Conservation (phyloP, 1,284 basidiomycete genomes). For the Pseudozyma tsukubaensis region DNA sequence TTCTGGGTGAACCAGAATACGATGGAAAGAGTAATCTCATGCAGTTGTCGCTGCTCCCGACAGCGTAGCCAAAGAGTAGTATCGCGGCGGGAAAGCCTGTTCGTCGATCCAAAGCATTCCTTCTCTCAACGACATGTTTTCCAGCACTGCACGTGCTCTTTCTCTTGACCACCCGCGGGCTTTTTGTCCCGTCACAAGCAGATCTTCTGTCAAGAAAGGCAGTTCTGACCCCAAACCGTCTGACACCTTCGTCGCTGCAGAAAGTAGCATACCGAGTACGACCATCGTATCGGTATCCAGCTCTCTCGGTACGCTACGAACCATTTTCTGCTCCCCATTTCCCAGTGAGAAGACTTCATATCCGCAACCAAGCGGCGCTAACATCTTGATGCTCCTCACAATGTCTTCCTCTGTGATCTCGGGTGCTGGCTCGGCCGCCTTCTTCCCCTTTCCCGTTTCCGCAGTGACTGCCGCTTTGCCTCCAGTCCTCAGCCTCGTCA, state of each 20-base stretch:
- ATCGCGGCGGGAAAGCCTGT: slow-evolving; percentile 73
- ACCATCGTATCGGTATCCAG: slow-evolving; percentile 69
- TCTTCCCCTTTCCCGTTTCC: not conserved
- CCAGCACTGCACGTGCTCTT: slow-evolving; percentile 80
- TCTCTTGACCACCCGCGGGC: slow-evolving; percentile 80
- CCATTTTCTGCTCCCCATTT: slow-evolving; percentile 68
- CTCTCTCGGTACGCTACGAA: slow-evolving; percentile 68
- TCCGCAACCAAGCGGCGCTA: slow-evolving; percentile 87
- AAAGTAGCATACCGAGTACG: slow-evolving; percentile 69
- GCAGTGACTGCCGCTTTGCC: not conserved
- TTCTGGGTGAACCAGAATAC: too few relatives aligned
- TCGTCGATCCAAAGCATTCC: slow-evolving; percentile 95
- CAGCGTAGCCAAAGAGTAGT: slow-evolving; percentile 53
- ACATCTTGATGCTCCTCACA: slow-evolving; percentile 83
- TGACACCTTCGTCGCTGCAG: slow-evolving; percentile 65
- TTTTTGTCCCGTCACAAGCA: slow-evolving; percentile 75
- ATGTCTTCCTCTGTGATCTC: slow-evolving; percentile 84
- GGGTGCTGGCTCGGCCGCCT: not conserved
- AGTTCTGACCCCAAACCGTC: not conserved
- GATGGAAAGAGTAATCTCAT: not conserved
- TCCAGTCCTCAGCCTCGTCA: slow-evolving; percentile 79
- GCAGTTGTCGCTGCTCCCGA: not conserved
- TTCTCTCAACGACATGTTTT: slow-evolving; percentile 88
- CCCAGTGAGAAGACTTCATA: slow-evolving; percentile 84
- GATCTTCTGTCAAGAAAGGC: slow-evolving; percentile 72